Percentiles rank a stretch among this genome's conserved stretches.
These are phyloP conservation scores for Desmodesmus armatus DNA, from an alignment of 139 green algal species.

Conservation along the genomic window DNA sequence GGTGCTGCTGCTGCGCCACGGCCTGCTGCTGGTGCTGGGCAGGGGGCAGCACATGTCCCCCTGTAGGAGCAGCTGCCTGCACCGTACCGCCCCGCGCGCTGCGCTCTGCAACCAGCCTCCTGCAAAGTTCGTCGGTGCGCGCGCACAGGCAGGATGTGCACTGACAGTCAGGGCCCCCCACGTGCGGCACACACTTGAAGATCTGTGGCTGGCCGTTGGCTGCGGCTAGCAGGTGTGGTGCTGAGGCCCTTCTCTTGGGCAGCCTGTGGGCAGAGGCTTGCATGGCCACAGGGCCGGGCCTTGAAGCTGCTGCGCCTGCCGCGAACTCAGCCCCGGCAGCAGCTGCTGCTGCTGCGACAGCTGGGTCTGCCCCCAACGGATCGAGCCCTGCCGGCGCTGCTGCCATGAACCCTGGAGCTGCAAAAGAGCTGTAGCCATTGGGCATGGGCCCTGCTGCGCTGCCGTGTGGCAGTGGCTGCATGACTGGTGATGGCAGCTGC, in stretches of 20 bases:
- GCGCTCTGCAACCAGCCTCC: not conserved
- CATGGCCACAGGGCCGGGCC: not conserved
- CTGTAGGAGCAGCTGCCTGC: not conserved
- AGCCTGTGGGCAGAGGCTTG: no score
- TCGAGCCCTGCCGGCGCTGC: not conserved
- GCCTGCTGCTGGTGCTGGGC: not conserved
- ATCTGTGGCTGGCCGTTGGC: not conserved
- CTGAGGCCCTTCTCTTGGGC: not conserved
- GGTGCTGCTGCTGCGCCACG: not conserved
- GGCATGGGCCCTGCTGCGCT: no score
- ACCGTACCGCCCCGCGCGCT: not conserved
- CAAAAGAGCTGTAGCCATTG: not conserved
- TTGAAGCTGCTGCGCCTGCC: not conserved
- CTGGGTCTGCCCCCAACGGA: not conserved
- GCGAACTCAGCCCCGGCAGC: not conserved
- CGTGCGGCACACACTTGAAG: not conserved
- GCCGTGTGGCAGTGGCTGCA: no score
- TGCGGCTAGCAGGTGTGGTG: conserved; percentile 1
- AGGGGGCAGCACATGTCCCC: not conserved
- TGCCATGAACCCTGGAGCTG: not conserved
- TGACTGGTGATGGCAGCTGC: no score
- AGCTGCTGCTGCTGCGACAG: not conserved
- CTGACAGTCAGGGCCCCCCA: not conserved
- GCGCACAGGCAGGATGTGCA: not conserved
- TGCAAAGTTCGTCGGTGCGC: not conserved